A percentile compares a stretch with the other conserved stretches of the same genome.
These are phyloP conservation scores for Pseudozyma sp. DNA, from an alignment of 1,284 basidiomycete species.

Conservation along the genomic window DNA sequence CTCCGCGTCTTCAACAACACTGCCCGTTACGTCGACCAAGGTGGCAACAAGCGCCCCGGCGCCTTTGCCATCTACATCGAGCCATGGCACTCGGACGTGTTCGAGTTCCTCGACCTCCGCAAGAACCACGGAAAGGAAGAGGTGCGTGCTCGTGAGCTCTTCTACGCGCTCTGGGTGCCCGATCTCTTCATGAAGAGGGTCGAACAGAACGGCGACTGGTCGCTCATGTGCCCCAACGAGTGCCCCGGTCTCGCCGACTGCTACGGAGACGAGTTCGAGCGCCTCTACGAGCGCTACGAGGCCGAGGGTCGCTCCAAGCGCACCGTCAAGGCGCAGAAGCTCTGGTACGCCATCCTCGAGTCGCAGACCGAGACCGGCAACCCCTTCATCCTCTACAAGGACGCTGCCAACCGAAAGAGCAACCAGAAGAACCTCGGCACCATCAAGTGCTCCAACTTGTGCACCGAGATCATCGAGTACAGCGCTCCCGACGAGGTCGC, in stretches of 20 bases:
- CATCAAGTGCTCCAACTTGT: constrained; percentile 99
- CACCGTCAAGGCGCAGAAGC: constrained; percentile 92
- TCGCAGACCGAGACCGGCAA: constrained; percentile 98
- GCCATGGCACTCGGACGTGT: constrained; percentile 97
- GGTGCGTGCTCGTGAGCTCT: constrained; percentile 93
- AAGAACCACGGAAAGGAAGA: constrained; percentile 99
- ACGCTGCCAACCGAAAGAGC: constrained; percentile 70
- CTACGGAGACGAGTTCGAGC: constrained; percentile 91
- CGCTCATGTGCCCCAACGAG: constrained; percentile 97
- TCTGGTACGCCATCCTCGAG: constrained; percentile 98
- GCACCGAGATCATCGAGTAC: constrained; percentile 99
- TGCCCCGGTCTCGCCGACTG: constrained; percentile 91
- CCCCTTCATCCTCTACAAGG: constrained; percentile 98
- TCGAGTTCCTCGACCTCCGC: constrained; percentile 96
- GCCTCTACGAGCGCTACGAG: constrained; percentile 90
- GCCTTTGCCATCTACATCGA: constrained; percentile 98
- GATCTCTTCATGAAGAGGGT: constrained; percentile 80
- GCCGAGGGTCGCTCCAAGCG: constrained; percentile 87
- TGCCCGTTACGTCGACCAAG: constrained; percentile 98
- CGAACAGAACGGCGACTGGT: constrained; percentile 83
- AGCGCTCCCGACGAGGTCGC: constrained; percentile 97
- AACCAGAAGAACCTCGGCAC: constrained; percentile 99
- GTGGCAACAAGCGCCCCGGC: constrained; percentile 98
- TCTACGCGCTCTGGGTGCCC: constrained; percentile 98
- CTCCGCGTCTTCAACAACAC: constrained; percentile 98